A percentile compares a stretch with the other conserved stretches of the same genome.
These are phyloP conservation scores for Saccharomycopsis phalli DNA, from an alignment of 1,139 yeast genomes.

Conservation along the genomic window DNA sequence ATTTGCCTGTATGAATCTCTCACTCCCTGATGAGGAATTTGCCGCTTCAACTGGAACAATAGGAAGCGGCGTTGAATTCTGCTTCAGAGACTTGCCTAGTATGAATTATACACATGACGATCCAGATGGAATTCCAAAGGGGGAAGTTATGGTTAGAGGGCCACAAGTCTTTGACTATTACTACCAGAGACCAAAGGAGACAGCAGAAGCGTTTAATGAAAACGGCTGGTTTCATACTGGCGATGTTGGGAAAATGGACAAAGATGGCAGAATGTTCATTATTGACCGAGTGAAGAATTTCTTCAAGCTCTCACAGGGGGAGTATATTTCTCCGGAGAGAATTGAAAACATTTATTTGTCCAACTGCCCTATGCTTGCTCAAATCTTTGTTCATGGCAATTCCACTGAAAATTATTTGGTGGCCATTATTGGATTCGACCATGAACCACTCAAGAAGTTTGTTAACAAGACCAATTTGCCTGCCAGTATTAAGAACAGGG, in stretches of 20 bases:
- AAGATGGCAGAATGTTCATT: slow-evolving; percentile 47
- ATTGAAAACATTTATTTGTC: slow-evolving; percentile 60
- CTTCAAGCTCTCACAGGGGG: slow-evolving; percentile 77
- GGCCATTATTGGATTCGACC: slow-evolving; percentile 57
- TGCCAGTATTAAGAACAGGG: background rate
- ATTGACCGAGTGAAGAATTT: slow-evolving; percentile 75
- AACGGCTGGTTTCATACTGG: slow-evolving; percentile 79
- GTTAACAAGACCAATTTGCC: background rate
- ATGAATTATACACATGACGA: slow-evolving; percentile 53
- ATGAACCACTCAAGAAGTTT: slow-evolving; percentile 26
- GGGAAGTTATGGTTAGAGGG: slow-evolving; percentile 61
- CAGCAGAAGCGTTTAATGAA: slow-evolving; percentile 42
- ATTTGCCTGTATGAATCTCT: slow-evolving; percentile 51
- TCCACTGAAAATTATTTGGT: slow-evolving; percentile 52
- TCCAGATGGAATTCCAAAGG: slow-evolving; percentile 39
- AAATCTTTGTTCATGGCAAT: slow-evolving; percentile 63
- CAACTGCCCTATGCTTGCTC: slow-evolving; percentile 42
- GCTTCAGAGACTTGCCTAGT: slow-evolving; percentile 57
- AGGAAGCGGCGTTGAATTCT: slow-evolving; percentile 44
- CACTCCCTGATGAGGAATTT: slow-evolving; percentile 36
- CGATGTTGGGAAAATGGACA: slow-evolving; percentile 54
- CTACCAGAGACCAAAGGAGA: slow-evolving; percentile 48
- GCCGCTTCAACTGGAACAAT: slow-evolving; percentile 62
- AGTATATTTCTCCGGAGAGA: slow-evolving; percentile 72
- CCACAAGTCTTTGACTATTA: slow-evolving; percentile 56